phyloP scores from a whole-genome alignment of 352 stramenopile species.

The Phytophthora sojae region DNA sequence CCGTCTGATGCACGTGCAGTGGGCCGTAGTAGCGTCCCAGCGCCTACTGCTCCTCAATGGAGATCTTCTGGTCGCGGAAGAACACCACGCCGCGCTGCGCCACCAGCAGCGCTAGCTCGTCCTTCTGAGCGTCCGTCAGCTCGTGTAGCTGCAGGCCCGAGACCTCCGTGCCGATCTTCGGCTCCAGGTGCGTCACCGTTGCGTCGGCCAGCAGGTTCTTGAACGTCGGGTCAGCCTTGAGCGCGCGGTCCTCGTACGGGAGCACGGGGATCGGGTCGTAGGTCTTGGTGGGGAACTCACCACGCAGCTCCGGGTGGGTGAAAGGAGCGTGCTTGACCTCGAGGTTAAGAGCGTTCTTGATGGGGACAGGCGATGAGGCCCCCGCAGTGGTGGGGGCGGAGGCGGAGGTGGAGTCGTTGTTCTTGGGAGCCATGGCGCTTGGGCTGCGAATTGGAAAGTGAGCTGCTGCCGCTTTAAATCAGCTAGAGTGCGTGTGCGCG shows the following conservation, averaged over 20 bases:
- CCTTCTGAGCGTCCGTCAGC: slow-evolving; percentile 26
- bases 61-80: slow-evolving; percentile 29
- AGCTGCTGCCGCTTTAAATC: not conserved
- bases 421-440: slow-evolving; percentile 34
- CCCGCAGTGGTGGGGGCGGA: not conserved
- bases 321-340: slow-evolving; percentile 22
- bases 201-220: slow-evolving; percentile 27
- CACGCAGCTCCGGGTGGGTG: slow-evolving; percentile 20
- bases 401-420: slow-evolving; percentile 7
- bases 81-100: slow-evolving; percentile 30
- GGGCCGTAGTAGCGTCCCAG: slow-evolving; percentile 31
- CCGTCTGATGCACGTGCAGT: slow-evolving; percentile 22
- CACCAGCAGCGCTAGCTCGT: slow-evolving; percentile 27
- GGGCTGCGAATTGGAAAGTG: slow-evolving; percentile 28
- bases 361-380: slow-evolving; percentile 1
- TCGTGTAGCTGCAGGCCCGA: slow-evolving; percentile 32
- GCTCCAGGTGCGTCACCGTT: slow-evolving; percentile 29
- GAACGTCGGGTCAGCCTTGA: slow-evolving; percentile 33
- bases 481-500: too few species aligned
- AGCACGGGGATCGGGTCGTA: slow-evolving; percentile 32
- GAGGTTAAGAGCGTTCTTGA: slow-evolving; percentile 38
- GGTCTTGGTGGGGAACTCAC: slow-evolving; percentile 25
- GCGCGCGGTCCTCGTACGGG: slow-evolving; percentile 20
- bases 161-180: slow-evolving; percentile 30
- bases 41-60: slow-evolving; percentile 24